Evolutionary conservation across 208 protist species (phyloP), one percentile per base, ranked within the genome.

Genomic region (Wallacemonas sp.): DNA sequence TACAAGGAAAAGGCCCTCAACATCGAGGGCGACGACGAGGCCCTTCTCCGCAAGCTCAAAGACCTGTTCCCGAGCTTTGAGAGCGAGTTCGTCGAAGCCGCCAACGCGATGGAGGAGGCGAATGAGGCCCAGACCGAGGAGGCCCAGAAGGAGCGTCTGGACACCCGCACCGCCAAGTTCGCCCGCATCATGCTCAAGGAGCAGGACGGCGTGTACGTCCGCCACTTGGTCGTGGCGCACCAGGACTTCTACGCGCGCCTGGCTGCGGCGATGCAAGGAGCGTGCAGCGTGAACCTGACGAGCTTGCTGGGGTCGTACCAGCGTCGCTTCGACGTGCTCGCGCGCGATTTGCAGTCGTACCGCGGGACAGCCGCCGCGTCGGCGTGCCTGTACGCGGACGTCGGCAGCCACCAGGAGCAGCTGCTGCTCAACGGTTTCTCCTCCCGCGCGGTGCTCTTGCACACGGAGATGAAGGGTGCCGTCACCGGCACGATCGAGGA

Each of bases 1-100:
- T 96, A 95, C 68, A 92, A 94, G 68, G 95, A 96, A 61, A 96
- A 97, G 70, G 78, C 78, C 14, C 72, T 90, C 34, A 76, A 80
- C 9, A 95, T 98, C 63, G 92, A 98, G 61, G 88, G 85, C 5
- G 93, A 97, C 44, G 95, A 98, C 67, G 96, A 97, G 65, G 83
- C 85, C 33, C 79, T 92, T 29, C 77, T 97, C 60, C 81, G 90
- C 17, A 80, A 86, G 63, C 76, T 98, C 52, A 82, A 92, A 33
- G 68, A 88, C 34, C 72, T 98, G 21, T 98, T 98, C 70, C 97
- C 97, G 3, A 95, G 80, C 71, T 99, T 97, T 66, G 81, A 94
- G 27, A 77, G 93, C 30, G 92, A 97, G 41, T 98, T 98, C 67
- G 65, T 81, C 33, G 67, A 72, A 16, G 60, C 48, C 19, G 64